A percentile compares a stretch with the other conserved stretches of the same genome.
Conservation (phyloP, 306 rosid genomes). For the Argentina anserina region DNA sequence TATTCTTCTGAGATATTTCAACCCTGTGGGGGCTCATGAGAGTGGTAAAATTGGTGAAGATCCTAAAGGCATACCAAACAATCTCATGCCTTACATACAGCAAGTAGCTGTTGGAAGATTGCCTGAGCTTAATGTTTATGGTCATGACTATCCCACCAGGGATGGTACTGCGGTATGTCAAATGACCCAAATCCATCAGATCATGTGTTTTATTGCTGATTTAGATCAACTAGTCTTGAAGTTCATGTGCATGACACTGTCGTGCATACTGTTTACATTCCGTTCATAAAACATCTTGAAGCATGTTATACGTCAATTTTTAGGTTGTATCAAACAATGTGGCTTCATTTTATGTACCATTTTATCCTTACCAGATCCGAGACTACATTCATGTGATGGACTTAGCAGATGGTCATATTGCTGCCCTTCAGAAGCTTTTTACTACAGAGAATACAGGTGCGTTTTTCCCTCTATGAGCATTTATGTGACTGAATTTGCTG, state of each 20-base stretch:
- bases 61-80: constrained; percentile 91
- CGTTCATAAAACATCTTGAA: neutral
- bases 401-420: constrained; percentile 97
- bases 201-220: neutral
- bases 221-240: neutral
- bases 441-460: constrained; percentile 58
- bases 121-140: constrained; percentile 79
- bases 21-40: constrained; percentile 95
- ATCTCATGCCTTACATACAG: constrained; percentile 93
- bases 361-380: constrained; percentile 51
- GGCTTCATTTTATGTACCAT: neutral
- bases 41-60: constrained; percentile 95
- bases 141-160: constrained; percentile 80
- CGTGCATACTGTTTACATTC: neutral
- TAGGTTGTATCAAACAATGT: neutral
- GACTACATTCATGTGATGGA: constrained; percentile 99
- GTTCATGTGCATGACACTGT: neutral
- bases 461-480: neutral
- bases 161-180: constrained; percentile 86
- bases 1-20: constrained; percentile 82
- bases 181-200: neutral
- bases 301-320: neutral
- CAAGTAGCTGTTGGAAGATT: constrained; percentile 94
- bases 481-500: neutral
- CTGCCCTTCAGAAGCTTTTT: constrained; percentile 84